Evolutionary conservation across 176 grass and related monocot species (phyloP), one percentile per base, ranked within the genome.

Genomic region (Avena sativa): DNA sequence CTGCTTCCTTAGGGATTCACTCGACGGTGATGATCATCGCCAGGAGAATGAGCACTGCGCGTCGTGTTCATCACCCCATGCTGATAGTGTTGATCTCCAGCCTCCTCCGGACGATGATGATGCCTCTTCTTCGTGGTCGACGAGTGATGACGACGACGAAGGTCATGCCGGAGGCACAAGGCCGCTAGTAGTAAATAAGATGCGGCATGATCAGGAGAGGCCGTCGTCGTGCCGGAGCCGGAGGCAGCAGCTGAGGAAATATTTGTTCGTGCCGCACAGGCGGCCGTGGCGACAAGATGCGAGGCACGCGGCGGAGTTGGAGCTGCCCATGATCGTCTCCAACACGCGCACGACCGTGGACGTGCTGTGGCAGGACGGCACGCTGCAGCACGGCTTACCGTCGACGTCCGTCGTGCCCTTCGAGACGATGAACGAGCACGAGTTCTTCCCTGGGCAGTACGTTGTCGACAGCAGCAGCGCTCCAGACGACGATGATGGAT

Each of bases 331-430:
- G 56, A 9, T 40, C 38, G 38, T 40, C 6, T 40, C 38, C 38
- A 40, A 6, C 38, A 40, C 38, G 30, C 30, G 30, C 65, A 69
- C 65, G 0, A 38, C 15, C 32, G 65, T 38, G 2, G 65, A 68
- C 65, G 65, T 69, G 30, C 7, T 69, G 65, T 69, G 65, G 65
- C 65, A 69, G 65, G 65, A 69, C 32, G 65, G 65, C 65, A 69
- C 32, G 32, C 6, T 17, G 30, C 65, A 69, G 65, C 65, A 4
- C 17, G 32, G 65, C 7, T 15, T 15, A 1, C 65, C 65, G 2
- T 69, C 65, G 65, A 38, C 65, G 15, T 69, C 65, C 30, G 6
- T 69, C 2, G 65, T 19, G 30, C 65, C 65, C 14, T 69, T 69
- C 15, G 15, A 69, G 30, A 38, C 19, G 30, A 38, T 69, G 65